Base-by-base conservation (phyloP, 768 basidiomycete genomes). In the Lactifluus subvellereus region DNA sequence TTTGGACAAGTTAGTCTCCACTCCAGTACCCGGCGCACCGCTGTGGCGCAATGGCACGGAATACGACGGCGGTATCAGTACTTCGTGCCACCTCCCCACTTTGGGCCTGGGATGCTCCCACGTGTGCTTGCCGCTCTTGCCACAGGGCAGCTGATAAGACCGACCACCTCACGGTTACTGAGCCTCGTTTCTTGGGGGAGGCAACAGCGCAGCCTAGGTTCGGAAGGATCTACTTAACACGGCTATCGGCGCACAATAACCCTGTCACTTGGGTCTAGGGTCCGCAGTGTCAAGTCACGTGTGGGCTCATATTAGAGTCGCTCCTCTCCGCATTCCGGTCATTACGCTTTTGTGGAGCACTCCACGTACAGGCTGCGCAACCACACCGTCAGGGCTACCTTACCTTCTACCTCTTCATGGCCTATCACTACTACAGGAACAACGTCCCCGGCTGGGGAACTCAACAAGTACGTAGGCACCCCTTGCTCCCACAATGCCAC, bases 381-480 rank as follows among this genome's bases (percentile, higher is more conserved):
- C 40, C 2, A 30, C 30, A 2, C 13, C 16, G 6, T 22, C 53
- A 45, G 16, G 13, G 54, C 20, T 32, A 33, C 38, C 37, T 18
- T n/a, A n/a, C 37, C 55, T 59, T 63, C 59, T 56, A 58, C 69
- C 16, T 65, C 61, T 60, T 57, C 67, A 83, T 81, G 80, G 70
- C 78, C 42, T 79, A 77, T 69, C 71, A 79, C 70, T 77, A 82
- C 64, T 80, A 80, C 68, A 78, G 77, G 49, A 38, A 58, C 2
- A 38, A 61, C 3, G 68, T 71, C 35, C 79, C 80, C 32, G 78
- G 75, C 42, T 84, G 82, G 82, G 84, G 84, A 8, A 79, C 81
- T 14, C 63, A 70, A 8, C 72, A 76, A 64, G 76, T 76, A 54
- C 49, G 70, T 66, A 18, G n/a, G 32, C 64, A 59, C 56, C 57